Evolutionary conservation across 805 yeast species (phyloP).

Genomic region (Myxozyma kluyveri): DNA sequence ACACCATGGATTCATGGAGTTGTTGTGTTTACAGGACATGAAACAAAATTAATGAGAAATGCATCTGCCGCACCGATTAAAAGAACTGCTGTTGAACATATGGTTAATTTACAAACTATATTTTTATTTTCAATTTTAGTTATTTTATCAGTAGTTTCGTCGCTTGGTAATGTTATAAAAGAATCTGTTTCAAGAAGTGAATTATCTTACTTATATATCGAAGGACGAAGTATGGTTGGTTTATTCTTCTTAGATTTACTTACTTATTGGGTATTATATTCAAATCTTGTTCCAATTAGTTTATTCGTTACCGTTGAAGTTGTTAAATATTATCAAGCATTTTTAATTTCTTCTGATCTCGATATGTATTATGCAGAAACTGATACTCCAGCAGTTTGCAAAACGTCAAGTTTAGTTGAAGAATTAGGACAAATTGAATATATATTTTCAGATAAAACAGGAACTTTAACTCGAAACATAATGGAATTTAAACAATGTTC

Average conservation of each 20-base stretch:
- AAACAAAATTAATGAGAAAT: constrained; percentile 95
- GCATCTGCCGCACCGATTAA: constrained; percentile 99
- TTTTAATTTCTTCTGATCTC: constrained; percentile 86
- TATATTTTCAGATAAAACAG: constrained; percentile 95
- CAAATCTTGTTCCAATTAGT: constrained; percentile 96
- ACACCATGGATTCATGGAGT: constrained; percentile 94
- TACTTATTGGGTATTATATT: constrained; percentile 94
- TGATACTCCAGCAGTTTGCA: constrained; percentile 91
- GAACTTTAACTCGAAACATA: constrained; percentile 90
- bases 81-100: constrained; percentile 93
- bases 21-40: constrained; percentile 96
- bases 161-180: constrained; percentile 82
- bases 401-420: constrained; percentile 94
- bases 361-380: constrained; percentile 85
- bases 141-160: constrained; percentile 70
- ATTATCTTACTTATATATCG: constrained; percentile 66
- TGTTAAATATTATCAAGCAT: constrained; percentile 93
- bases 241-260: constrained; percentile 82
- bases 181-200: constrained; percentile 29
- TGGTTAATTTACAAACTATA: constrained; percentile 86
- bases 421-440: constrained; percentile 96
- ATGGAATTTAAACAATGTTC: constrained; percentile 96
- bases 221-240: constrained; percentile 62
- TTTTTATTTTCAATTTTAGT: constrained; percentile 81
- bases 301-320: constrained; percentile 90